Percentiles rank a stretch among this genome's conserved stretches.
Evolutionary conservation across 139 green algal genomes (phyloP).

Genomic region (Micractinium sp.): DNA sequence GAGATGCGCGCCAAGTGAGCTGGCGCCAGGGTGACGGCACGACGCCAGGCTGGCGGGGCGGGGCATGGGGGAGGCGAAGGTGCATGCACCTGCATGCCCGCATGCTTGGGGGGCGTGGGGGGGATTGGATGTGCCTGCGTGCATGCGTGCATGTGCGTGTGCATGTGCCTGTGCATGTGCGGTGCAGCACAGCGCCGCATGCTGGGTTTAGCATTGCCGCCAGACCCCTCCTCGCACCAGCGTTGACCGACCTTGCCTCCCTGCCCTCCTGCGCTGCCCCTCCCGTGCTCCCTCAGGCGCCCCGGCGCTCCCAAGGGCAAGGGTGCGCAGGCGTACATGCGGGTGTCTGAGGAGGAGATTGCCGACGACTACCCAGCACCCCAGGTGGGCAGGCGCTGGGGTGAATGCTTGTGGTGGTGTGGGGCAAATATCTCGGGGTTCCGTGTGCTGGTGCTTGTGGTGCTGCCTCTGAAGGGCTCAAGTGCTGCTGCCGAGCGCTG

Average conservation of each 20-base stretch:
- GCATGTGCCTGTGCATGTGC: neutral
- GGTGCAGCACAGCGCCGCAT: neutral
- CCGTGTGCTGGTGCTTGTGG: too few species aligned
- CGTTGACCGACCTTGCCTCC: neutral
- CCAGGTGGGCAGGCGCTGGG: neutral
- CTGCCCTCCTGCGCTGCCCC: neutral
- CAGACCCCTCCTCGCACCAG: neutral
- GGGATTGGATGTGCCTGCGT: too few species aligned
- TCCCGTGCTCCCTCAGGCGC: neutral
- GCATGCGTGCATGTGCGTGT: neutral
- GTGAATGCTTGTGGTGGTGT: neutral
- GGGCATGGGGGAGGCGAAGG: too few species aligned
- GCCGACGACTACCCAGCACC: constrained; percentile 95
- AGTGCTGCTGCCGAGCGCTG: too few species aligned
- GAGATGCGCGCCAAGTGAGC: constrained; percentile 31
- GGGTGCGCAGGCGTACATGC: constrained; percentile 72
- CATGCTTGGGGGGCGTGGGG: too few species aligned
- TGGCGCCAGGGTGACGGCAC: neutral
- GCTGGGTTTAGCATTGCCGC: neutral
- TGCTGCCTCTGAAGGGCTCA: too few species aligned
- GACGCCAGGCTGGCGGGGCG: too few species aligned
- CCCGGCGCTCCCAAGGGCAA: constrained; percentile 28
- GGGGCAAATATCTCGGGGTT: too few species aligned
- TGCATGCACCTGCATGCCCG: too few species aligned
- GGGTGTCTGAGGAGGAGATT: constrained; percentile 92